A percentile compares a stretch with the other conserved stretches of the same genome.
phyloP scores from a whole-genome alignment of 164 flowering plant genomes.

The Akebia trifoliata region DNA sequence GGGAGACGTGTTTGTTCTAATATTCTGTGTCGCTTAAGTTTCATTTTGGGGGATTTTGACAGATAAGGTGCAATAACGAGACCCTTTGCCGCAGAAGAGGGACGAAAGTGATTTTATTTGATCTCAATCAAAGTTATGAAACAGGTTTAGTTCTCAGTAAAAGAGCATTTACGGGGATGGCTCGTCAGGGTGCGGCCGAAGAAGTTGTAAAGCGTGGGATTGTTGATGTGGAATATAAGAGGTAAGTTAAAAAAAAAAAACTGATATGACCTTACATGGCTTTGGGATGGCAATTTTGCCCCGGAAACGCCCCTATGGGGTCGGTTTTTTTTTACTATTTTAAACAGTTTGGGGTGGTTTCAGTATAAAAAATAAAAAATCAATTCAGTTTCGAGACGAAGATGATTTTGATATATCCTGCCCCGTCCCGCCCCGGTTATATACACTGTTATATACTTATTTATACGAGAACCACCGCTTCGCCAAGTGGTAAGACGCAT shows the following conservation, averaged over 20 bases:
- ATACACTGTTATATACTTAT: too few relatives aligned
- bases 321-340: background rate
- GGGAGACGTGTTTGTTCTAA: background rate
- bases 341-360: too few relatives aligned
- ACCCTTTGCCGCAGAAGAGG: conserved; percentile 49
- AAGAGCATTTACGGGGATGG: conserved; percentile 70
- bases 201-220: conserved; percentile 47
- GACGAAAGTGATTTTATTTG: conserved; percentile 55
- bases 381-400: too few relatives aligned
- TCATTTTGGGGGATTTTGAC: conserved; percentile 11
- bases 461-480: too few relatives aligned
- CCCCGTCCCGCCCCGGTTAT: too few relatives aligned
- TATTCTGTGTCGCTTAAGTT: background rate
- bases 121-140: conserved; percentile 45
- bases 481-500: too few relatives aligned
- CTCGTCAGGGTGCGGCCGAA: conserved; percentile 40
- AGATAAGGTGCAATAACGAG: conserved; percentile 76
- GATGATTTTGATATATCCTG: too few relatives aligned
- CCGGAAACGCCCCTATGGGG: background rate
- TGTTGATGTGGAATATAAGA: conserved; percentile 73
- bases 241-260: conserved; percentile 32
- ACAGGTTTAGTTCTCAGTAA: conserved; percentile 74
- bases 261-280: background rate
- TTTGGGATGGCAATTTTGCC: too few relatives aligned
- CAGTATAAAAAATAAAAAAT: too few relatives aligned